Evolutionary conservation across 2,329 filamentous ascomycete species (phyloP).

Genomic region (Botrytis hyacinthi): DNA sequence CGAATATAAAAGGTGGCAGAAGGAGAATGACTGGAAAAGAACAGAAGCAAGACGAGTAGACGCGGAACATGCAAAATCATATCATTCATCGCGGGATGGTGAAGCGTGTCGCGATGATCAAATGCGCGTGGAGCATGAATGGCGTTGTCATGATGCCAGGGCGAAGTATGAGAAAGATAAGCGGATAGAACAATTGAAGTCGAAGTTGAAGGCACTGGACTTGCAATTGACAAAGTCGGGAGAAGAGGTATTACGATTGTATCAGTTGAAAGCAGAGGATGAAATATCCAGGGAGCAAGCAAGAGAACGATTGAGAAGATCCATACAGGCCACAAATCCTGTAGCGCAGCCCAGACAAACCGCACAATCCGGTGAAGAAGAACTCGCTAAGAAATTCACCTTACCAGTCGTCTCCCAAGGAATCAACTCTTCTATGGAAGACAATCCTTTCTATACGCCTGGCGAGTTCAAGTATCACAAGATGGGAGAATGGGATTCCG

Average conservation of each 20-base stretch:
- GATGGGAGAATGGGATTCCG: background rate
- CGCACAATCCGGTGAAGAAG: background rate
- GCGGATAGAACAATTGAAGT: background rate
- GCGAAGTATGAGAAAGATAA: background rate
- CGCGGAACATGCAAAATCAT: background rate
- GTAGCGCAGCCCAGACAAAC: background rate
- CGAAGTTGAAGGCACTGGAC: too few relatives aligned
- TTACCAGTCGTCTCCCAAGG: background rate
- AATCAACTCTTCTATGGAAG: background rate
- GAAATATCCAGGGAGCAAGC: background rate
- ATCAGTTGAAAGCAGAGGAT: background rate
- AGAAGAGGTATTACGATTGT: background rate
- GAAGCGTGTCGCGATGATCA: background rate
- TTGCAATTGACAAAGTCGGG: background rate
- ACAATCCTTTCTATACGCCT: background rate
- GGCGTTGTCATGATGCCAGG: background rate
- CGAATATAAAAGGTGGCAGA: too few relatives aligned
- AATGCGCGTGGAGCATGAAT: fast-evolving
- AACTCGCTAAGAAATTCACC: background rate
- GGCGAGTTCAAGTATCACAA: background rate
- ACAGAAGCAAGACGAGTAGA: background rate
- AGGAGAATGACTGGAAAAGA: background rate
- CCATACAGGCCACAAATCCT: background rate
- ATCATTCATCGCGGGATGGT: background rate
- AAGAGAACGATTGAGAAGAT: too few relatives aligned